Percentiles rank a stretch among this genome's conserved stretches.
These are phyloP conservation scores for Nigrospora oryzae DNA, from an alignment of 2,329 filamentous ascomycete genomes.

Conservation along the genomic window DNA sequence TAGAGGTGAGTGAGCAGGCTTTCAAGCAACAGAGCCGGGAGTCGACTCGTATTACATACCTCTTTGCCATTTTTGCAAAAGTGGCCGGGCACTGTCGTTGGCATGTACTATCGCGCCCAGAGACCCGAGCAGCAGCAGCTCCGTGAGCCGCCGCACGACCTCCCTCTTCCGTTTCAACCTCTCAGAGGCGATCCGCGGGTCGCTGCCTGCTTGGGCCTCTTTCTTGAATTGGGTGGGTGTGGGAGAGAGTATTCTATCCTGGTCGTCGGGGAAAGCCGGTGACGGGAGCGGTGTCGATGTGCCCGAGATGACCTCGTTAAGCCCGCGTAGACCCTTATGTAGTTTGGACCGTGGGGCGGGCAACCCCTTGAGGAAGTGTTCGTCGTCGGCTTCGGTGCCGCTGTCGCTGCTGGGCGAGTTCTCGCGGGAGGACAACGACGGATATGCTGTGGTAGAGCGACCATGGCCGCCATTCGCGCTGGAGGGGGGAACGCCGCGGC, in stretches of 20 bases:
- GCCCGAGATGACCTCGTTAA: constrained; percentile 44
- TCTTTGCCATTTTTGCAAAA: constrained; percentile 37
- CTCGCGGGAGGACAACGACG: constrained; percentile 32
- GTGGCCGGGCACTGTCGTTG: constrained; percentile 35
- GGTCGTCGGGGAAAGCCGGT: constrained; percentile 35
- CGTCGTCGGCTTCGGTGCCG: constrained; percentile 91
- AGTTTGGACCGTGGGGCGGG: constrained; percentile 67
- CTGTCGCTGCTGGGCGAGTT: constrained; percentile 70
- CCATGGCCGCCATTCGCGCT: too few relatives aligned
- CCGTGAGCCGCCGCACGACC: constrained; percentile 41
- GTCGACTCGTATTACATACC: constrained; percentile 25
- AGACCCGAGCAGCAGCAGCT: constrained; percentile 40
- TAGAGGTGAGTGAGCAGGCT: constrained; percentile 16
- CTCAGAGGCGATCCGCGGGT: constrained; percentile 19
- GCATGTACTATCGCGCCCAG: constrained; percentile 39
- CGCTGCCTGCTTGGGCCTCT: constrained; percentile 11
- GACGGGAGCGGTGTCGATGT: constrained; percentile 47
- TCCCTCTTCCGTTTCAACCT: constrained; percentile 37
- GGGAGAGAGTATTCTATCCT: constrained; percentile 15
- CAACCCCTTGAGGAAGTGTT: constrained; percentile 77
- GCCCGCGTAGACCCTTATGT: constrained; percentile 69
- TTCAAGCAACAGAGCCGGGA: background rate
- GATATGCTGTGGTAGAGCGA: constrained; percentile 8
- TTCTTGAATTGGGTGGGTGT: constrained; percentile 11
- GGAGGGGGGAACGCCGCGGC: constrained; percentile 9